Conservation (phyloP, 2,329 filamentous ascomycete genomes). For the Diaporthe destruens region DNA sequence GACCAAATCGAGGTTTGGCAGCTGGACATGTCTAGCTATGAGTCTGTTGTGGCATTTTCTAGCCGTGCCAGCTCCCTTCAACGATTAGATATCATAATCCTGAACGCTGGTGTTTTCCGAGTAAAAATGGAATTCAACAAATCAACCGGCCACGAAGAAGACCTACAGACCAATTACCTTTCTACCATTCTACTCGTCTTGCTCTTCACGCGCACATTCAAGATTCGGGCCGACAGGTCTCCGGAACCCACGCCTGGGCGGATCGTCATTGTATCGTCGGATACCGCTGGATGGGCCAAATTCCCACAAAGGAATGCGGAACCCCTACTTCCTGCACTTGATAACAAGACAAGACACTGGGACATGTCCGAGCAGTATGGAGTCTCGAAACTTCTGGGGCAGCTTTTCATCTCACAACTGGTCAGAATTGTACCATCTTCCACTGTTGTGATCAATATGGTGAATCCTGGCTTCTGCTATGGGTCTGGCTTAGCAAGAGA, state of each 20-base stretch:
- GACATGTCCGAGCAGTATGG: slow-evolving; percentile 42
- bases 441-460: slow-evolving; percentile 43
- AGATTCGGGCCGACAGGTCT: not conserved
- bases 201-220: not conserved
- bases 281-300: slow-evolving; percentile 42
- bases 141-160: slow-evolving; percentile 32
- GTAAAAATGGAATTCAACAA: not conserved
- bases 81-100: slow-evolving; percentile 3
- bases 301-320: slow-evolving; percentile 42
- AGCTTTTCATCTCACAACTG: slow-evolving; percentile 52
- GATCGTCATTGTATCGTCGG: slow-evolving; percentile 44
- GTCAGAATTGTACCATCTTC: slow-evolving; percentile 45
- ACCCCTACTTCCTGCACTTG: slow-evolving; percentile 44
- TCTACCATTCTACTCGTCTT: slow-evolving; percentile 30
- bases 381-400: slow-evolving; percentile 49
- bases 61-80: not conserved
- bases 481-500: slow-evolving; percentile 33
- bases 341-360: slow-evolving; percentile 36
- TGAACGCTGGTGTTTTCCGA: slow-evolving; percentile 28
- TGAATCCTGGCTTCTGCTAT: slow-evolving; percentile 43
- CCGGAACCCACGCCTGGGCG: not conserved
- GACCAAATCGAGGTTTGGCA: slow-evolving; percentile 53
- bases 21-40: slow-evolving; percentile 53
- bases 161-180: slow-evolving; percentile 31
- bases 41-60: slow-evolving; percentile 45